phyloP scores from a whole-genome alignment of 352 stramenopile genomes.

The Blastocystis sp. region DNA sequence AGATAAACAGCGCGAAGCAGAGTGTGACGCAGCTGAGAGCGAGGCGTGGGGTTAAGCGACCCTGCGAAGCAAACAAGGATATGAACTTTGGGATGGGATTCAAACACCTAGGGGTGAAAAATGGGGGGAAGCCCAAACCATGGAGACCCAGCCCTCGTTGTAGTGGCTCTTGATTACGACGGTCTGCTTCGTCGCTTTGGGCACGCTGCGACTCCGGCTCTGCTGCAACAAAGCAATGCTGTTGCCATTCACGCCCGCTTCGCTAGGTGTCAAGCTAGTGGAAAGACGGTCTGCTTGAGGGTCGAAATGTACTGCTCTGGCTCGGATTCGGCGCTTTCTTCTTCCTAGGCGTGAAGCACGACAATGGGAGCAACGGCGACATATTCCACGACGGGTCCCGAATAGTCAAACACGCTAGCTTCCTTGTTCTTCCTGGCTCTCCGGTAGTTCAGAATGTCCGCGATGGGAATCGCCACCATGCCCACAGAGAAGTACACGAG shows the following conservation, averaged over 20 bases:
- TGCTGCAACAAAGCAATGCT: neutral
- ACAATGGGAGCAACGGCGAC: neutral
- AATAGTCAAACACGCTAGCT: too few relatives aligned
- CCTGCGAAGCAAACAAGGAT: neutral
- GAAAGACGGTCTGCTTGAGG: neutral
- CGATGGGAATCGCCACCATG: conserved; percentile 16
- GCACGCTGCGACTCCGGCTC: neutral
- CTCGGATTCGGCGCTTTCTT: neutral
- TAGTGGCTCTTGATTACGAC: conserved; percentile 58
- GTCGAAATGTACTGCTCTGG: conserved; percentile 20
- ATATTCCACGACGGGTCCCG: conserved; percentile 37
- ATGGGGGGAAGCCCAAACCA: neutral
- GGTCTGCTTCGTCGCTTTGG: neutral
- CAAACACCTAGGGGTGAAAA: neutral
- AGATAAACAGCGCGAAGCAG: neutral
- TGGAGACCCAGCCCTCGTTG: conserved; percentile 44
- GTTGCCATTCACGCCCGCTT: neutral
- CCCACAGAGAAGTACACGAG: conserved; percentile 49
- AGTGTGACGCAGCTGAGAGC: too few relatives aligned
- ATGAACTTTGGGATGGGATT: neutral
- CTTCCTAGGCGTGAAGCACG: neutral
- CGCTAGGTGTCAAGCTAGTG: neutral
- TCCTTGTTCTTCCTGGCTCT: neutral
- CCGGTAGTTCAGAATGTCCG: neutral
- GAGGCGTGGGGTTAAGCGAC: neutral